A percentile compares a stretch with the other conserved stretches of the same genome.
Evolutionary conservation across 371 early-diverging fungal genomes (phyloP).

Genomic region (Haplosporangium sp.): DNA sequence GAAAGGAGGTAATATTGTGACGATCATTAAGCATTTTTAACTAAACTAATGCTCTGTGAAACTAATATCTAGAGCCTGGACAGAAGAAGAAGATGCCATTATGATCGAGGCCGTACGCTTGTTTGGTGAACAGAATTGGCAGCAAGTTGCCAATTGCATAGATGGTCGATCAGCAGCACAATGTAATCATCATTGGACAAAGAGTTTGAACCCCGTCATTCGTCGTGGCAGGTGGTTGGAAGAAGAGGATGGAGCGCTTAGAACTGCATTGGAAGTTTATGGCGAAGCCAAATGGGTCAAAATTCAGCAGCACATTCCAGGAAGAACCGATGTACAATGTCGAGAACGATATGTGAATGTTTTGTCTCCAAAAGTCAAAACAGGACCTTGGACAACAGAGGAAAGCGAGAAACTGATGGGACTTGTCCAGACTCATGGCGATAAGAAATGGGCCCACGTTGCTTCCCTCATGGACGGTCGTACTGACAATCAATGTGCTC

Average conservation of each 20-base stretch:
- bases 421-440: conserved; percentile 60
- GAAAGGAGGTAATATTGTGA: background rate
- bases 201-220: conserved; percentile 81
- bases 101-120: conserved; percentile 68
- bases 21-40: background rate
- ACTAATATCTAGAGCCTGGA: conserved; percentile 61
- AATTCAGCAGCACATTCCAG: conserved; percentile 76
- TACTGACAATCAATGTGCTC: conserved; percentile 74
- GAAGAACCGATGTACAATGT: conserved; percentile 90
- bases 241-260: conserved; percentile 81
- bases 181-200: conserved; percentile 87
- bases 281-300: conserved; percentile 84
- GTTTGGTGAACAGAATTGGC: conserved; percentile 78
- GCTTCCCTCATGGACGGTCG: conserved; percentile 62
- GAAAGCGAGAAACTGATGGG: conserved; percentile 57
- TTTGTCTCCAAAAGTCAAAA: conserved; percentile 71
- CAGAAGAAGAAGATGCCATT: conserved; percentile 70
- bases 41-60: background rate
- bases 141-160: conserved; percentile 73
- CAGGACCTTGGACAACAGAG: conserved; percentile 67
- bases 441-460: conserved; percentile 67
- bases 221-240: conserved; percentile 78
- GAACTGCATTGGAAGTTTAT: conserved; percentile 72
- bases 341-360: conserved; percentile 88
- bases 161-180: conserved; percentile 82